Evolutionary conservation across 2,329 filamentous ascomycete genomes (phyloP).

Genomic region (Fusarium sp.): DNA sequence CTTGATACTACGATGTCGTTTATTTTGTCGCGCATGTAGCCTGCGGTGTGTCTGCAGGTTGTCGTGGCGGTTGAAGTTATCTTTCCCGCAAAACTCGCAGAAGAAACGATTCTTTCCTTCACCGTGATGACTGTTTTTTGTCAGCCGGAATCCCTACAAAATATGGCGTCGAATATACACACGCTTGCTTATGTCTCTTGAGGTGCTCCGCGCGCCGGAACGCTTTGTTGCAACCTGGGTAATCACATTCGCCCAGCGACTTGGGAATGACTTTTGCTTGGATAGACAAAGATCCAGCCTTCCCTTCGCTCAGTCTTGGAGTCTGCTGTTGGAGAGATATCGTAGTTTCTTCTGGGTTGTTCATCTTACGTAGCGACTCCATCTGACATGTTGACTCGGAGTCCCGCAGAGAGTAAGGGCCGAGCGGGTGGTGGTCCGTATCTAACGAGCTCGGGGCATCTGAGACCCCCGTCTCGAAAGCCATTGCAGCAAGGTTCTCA

Average conservation of each 20-base stretch:
- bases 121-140: conserved; percentile 49
- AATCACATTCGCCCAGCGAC: conserved; percentile 60
- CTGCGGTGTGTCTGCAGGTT: conserved; percentile 59
- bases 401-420: conserved; percentile 48
- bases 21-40: conserved; percentile 56
- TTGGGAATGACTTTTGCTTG: conserved; percentile 54
- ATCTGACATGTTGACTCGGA: conserved; percentile 50
- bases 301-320: conserved; percentile 44
- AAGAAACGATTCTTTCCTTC: conserved; percentile 54
- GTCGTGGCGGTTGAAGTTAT: conserved; percentile 57
- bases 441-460: conserved; percentile 51
- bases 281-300: conserved; percentile 44
- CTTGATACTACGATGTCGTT: conserved; percentile 55
- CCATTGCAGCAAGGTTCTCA: conserved; percentile 55
- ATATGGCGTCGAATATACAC: too few relatives aligned
- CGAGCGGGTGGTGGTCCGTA: conserved; percentile 47
- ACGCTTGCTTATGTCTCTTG: conserved; percentile 67
- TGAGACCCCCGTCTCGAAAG: conserved; percentile 51
- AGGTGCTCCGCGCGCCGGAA: conserved; percentile 68
- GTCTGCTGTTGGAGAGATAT: conserved; percentile 58
- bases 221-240: conserved; percentile 61
- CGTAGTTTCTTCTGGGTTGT: conserved; percentile 57
- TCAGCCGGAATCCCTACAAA: neutral
- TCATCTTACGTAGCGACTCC: conserved; percentile 55
- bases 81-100: conserved; percentile 59